Evolutionary conservation across 345 rosid species (phyloP).

Genomic region (Melaleuca quinquenervia): DNA sequence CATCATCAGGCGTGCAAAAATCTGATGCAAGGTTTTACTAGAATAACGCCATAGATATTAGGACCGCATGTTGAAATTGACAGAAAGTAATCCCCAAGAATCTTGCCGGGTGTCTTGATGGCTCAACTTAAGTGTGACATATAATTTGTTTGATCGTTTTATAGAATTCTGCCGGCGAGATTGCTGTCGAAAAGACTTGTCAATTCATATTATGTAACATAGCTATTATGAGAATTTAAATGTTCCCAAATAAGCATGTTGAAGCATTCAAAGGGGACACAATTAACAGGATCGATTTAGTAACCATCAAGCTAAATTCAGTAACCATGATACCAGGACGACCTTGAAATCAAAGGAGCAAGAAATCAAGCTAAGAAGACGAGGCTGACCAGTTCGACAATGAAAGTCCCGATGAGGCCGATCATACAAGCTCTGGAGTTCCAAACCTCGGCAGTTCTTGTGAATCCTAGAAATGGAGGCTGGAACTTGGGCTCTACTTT

Average conservation of each 20-base stretch:
- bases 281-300: too few relatives aligned
- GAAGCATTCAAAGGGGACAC: background rate
- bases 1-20: background rate
- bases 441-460: slow-evolving; percentile 73
- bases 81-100: background rate
- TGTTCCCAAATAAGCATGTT: background rate
- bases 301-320: background rate
- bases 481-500: slow-evolving; percentile 58
- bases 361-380: background rate
- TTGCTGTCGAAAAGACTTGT: background rate
- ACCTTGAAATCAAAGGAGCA: background rate
- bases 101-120: background rate
- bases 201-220: too few relatives aligned
- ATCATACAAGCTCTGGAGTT: slow-evolving; percentile 96
- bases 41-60: background rate
- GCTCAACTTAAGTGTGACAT: background rate
- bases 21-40: background rate
- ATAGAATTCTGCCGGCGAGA: background rate
- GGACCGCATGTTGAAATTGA: background rate
- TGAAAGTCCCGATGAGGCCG: slow-evolving; percentile 59
- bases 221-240: too few relatives aligned
- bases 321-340: background rate
- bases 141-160: background rate
- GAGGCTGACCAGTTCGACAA: slow-evolving; percentile 54
- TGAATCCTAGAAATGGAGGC: slow-evolving; percentile 68